These are phyloP conservation scores for Cryphonectria japonica DNA, from an alignment of 2,329 filamentous ascomycete genomes.

Conservation along the genomic window DNA sequence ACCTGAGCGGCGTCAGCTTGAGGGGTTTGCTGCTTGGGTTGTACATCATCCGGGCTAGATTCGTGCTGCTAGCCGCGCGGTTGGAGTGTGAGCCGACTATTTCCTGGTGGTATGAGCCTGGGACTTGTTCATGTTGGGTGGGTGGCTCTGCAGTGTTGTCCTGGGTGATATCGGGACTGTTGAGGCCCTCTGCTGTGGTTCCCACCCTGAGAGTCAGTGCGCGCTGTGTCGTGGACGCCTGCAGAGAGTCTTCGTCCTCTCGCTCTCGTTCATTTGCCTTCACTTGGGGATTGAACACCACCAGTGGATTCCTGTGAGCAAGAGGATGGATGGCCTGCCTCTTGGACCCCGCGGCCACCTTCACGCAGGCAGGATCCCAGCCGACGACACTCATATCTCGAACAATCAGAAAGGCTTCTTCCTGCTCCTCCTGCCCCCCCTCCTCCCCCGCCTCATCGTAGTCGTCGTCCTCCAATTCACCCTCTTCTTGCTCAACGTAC, in stretches of 20 bases:
- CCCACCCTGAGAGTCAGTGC: no score
- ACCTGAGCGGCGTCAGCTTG: constrained; percentile 54
- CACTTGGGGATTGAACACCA: neutral
- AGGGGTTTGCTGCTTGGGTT: constrained; percentile 46
- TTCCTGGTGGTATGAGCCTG: constrained; percentile 14
- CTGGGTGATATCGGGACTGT: neutral
- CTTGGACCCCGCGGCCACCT: constrained; percentile 29
- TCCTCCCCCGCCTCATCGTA: neutral
- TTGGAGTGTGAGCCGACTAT: constrained; percentile 13
- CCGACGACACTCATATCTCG: constrained; percentile 51
- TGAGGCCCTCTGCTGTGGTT: neutral
- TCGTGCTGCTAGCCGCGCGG: constrained; percentile 14
- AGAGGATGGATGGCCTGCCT: neutral
- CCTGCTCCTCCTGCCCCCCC: neutral
- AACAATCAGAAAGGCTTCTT: constrained; percentile 51
- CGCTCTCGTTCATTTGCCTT: neutral
- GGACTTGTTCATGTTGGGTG: constrained; percentile 25
- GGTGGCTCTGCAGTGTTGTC: neutral
- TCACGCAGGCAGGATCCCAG: constrained; percentile 49
- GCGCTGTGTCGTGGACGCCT: neutral
- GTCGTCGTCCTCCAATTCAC: neutral
- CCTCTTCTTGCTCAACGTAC: constrained; percentile 3
- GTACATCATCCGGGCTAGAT: constrained; percentile 45
- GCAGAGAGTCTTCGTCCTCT: neutral
- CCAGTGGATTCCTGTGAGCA: neutral